Evolutionary conservation across 1,139 yeast genomes (phyloP), one percentile per base, ranked within the genome.

Genomic region (Hansenula sp.): DNA sequence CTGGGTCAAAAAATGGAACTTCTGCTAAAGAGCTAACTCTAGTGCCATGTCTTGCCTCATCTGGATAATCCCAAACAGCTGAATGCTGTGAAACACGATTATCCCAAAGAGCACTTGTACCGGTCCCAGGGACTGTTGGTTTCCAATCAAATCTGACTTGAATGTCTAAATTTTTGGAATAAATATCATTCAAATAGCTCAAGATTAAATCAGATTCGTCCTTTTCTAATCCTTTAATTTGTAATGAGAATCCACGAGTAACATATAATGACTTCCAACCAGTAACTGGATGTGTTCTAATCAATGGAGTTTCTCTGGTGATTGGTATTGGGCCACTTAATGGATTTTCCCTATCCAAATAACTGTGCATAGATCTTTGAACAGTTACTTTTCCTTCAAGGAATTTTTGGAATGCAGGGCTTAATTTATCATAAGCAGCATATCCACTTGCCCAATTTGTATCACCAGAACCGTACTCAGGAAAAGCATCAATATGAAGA

Each of bases 231-330:
- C 44, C 49, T 15, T 32, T 41, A 13, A 45, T 45, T 18, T 36
- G 19, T 74, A 73, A 13, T 77, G 60, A 49, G 48, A 29, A 35
- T 10, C 65, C 52, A 42, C 77, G 61, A 62, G 74, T 74, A 40
- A 74, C 76, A 51, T 54, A 72, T 54, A 75, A 61, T 6, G 71
- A 63, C 57, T 74, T 75, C 78, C 78, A 73, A 3, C 79, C 79
- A 28, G 79, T 75, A n/a, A 71, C 77, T 16, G 79, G 80, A 49
- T 74, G 76, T 2, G 78, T 74, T 59, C 77, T 66, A 30, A 75
- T 67, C 19, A 75, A 35, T 2, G 78, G 78, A 51, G 74, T 79
- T 40, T 59, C 65, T 48, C 68, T 57, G 25, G 62, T 67, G 38
- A 72, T 56, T 43, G 44, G 57, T 55, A 63, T 64, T 17, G 74